A percentile compares a stretch with the other conserved stretches of the same genome.
These are phyloP conservation scores for Mortierella sp. DNA, from an alignment of 371 early-diverging fungal genomes.

Conservation along the genomic window DNA sequence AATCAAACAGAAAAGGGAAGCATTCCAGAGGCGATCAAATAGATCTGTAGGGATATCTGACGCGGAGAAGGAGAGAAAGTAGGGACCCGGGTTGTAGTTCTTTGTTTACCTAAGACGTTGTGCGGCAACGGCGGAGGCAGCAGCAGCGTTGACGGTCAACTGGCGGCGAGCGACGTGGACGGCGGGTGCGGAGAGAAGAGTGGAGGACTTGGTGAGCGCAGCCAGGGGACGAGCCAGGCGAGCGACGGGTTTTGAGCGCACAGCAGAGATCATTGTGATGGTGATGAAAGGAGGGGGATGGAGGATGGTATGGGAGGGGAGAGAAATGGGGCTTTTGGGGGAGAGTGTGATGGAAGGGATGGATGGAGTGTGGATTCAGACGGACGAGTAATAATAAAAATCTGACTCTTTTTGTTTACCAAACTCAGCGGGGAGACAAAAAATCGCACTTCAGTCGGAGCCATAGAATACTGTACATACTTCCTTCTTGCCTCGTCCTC, in stretches of 20 bases:
- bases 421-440: too few relatives aligned
- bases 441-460: too few relatives aligned
- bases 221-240: slow-evolving; percentile 50
- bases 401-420: background rate
- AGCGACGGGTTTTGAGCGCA: slow-evolving; percentile 52
- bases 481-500: too few relatives aligned
- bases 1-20: too few relatives aligned
- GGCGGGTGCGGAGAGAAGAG: slow-evolving; percentile 26
- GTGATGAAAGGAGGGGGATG: background rate
- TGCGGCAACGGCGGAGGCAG: slow-evolving; percentile 35
- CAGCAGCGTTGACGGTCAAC: slow-evolving; percentile 44
- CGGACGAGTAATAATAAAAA: background rate
- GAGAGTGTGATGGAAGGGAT: background rate
- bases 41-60: too few relatives aligned
- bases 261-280: slow-evolving; percentile 53
- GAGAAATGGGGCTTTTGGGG: background rate
- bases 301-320: background rate
- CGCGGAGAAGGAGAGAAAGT: background rate
- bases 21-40: too few relatives aligned
- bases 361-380: background rate
- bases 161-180: slow-evolving; percentile 39
- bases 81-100: background rate
- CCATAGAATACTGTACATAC: too few relatives aligned
- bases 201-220: slow-evolving; percentile 32
- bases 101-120: slow-evolving; percentile 47